Evolutionary conservation across 1,284 basidiomycete genomes (phyloP).

Genomic region (Cutaneotrichosporon cavernicola): DNA sequence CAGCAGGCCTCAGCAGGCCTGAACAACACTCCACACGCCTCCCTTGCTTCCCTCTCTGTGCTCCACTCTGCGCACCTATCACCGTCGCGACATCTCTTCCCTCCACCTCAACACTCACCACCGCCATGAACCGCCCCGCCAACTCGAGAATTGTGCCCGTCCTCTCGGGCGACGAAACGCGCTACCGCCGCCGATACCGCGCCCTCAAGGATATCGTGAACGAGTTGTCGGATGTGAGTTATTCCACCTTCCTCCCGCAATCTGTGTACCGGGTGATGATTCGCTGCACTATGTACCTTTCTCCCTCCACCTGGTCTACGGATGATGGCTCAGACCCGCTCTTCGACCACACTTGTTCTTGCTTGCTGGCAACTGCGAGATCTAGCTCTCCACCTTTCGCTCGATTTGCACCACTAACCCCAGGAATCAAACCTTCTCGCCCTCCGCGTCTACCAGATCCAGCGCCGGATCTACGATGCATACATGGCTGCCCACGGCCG

Average conservation of each 20-base stretch:
- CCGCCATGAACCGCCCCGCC: conserved; percentile 2
- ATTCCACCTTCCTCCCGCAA: not conserved
- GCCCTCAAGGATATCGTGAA: conserved; percentile 32
- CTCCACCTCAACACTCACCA: no score
- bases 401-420: conserved; percentile 1
- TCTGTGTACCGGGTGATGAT: no score
- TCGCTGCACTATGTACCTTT: no score
- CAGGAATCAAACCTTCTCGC: conserved; percentile 32
- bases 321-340: no score
- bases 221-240: conserved; percentile 31
- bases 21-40: no score
- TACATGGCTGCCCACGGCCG: conserved; percentile 17
- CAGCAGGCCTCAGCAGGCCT: no score
- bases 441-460: conserved; percentile 25
- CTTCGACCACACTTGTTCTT: not conserved
- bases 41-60: no score
- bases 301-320: no score
- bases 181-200: conserved; percentile 29
- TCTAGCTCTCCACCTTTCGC: not conserved
- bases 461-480: conserved; percentile 27
- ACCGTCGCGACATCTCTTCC: no score
- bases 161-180: conserved; percentile 25
- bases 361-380: not conserved
- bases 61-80: no score
- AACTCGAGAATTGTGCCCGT: conserved; percentile 19